A percentile compares a stretch with the other conserved stretches of the same genome.
These are phyloP conservation scores for Botryotinia globosa DNA, from an alignment of 2,329 filamentous ascomycete species.

Conservation along the genomic window DNA sequence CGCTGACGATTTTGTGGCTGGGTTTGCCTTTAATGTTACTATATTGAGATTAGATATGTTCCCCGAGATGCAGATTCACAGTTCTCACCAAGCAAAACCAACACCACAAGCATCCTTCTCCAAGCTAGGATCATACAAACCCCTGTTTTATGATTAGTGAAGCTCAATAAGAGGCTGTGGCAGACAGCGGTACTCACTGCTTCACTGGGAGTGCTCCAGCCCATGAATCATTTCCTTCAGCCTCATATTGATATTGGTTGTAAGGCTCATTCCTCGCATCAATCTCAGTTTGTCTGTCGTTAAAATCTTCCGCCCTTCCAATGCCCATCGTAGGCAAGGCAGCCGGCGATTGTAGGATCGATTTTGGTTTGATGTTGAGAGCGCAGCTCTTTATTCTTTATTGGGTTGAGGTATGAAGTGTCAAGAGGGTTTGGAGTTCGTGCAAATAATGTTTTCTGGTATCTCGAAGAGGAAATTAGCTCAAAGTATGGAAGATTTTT, in stretches of 20 bases:
- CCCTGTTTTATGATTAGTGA: constrained; percentile 43
- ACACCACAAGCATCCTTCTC: constrained; percentile 99
- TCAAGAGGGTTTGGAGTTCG: background rate
- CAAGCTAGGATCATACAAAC: constrained; percentile 91
- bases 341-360: constrained; percentile 24
- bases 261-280: constrained; percentile 60
- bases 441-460: constrained; percentile 6
- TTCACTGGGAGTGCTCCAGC: constrained; percentile 93
- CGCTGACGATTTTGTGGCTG: constrained; percentile 97
- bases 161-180: background rate
- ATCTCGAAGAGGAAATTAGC: constrained; percentile 14
- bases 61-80: background rate
- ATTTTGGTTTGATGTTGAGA: constrained; percentile 27
- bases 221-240: constrained; percentile 83
- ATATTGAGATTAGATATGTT: constrained; percentile 30
- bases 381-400: constrained; percentile 17
- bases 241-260: constrained; percentile 80
- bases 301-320: constrained; percentile 63
- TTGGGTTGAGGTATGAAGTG: background rate
- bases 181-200: constrained; percentile 55
- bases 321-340: constrained; percentile 59
- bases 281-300: constrained; percentile 63
- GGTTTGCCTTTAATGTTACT: constrained; percentile 96
- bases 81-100: constrained; percentile 88
- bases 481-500: background rate